A percentile compares a stretch with the other conserved stretches of the same genome.
Conservation (phyloP, 2,329 filamentous ascomycete species). For the Fusarium marasasianum region DNA sequence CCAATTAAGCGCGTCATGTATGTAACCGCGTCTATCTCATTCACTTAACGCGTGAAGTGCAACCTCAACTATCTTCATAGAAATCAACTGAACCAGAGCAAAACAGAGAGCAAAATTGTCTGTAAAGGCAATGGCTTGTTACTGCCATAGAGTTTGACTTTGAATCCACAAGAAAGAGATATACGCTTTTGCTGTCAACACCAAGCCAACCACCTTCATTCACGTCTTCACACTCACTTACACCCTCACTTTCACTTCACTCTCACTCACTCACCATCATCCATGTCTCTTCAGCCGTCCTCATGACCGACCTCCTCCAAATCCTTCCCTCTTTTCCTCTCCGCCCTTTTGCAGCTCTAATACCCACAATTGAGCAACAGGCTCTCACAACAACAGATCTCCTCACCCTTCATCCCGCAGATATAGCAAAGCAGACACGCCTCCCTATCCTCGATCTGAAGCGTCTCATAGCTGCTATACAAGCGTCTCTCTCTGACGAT, state of each 20-base stretch:
- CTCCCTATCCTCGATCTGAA: constrained; percentile 84
- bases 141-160: background rate
- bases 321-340: constrained; percentile 83
- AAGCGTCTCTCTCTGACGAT: constrained; percentile 73
- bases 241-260: background rate
- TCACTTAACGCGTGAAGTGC: constrained; percentile 20
- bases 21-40: constrained; percentile 4
- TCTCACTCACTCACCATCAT: background rate
- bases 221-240: constrained; percentile 19
- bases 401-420: constrained; percentile 81
- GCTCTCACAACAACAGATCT: constrained; percentile 84
- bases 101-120: background rate
- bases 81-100: background rate
- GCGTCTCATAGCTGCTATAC: constrained; percentile 73
- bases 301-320: constrained; percentile 86
- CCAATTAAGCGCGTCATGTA: constrained; percentile 22
- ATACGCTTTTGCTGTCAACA: background rate
- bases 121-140: background rate
- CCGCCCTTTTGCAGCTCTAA: constrained; percentile 75
- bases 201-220: background rate
- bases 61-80: background rate
- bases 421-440: constrained; percentile 86
- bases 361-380: constrained; percentile 82
- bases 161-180: background rate
- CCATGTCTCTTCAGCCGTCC: constrained; percentile 27